A percentile compares a stretch with the other conserved stretches of the same genome.
Evolutionary conservation across 768 basidiomycete species (phyloP).

Genomic region (Hirschioporus abietinus): DNA sequence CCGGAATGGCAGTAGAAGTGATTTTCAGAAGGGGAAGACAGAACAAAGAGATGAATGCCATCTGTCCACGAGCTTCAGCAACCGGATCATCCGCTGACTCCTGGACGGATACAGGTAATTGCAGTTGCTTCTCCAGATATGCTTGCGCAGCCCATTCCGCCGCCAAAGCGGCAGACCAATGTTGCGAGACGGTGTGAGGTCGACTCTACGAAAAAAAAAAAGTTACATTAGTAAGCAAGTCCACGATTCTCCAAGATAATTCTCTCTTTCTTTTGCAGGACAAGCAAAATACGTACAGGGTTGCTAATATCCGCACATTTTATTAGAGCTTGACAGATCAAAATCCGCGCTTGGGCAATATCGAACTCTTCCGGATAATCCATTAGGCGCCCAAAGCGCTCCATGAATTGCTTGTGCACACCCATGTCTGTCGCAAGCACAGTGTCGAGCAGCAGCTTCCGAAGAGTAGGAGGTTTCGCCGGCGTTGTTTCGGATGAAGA

Average conservation of each 20-base stretch:
- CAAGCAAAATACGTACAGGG: slow-evolving; percentile 57
- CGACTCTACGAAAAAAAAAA: slow-evolving; percentile 57
- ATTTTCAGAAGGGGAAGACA: slow-evolving; percentile 81
- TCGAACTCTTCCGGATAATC: slow-evolving; percentile 33
- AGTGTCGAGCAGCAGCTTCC: slow-evolving; percentile 72
- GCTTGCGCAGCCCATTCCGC: slow-evolving; percentile 92
- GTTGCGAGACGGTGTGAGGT: slow-evolving; percentile 84
- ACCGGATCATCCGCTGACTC: slow-evolving; percentile 49
- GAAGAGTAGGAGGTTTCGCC: slow-evolving; percentile 35
- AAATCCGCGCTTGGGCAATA: slow-evolving; percentile 45
- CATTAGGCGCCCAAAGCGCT: slow-evolving; percentile 49
- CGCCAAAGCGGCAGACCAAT: slow-evolving; percentile 87
- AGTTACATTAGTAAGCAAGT: slow-evolving; percentile 4
- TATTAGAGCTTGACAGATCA: slow-evolving; percentile 86
- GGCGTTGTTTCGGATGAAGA: slow-evolving; percentile 4
- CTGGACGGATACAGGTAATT: slow-evolving; percentile 59
- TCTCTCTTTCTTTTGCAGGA: not conserved
- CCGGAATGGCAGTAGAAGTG: slow-evolving; percentile 66
- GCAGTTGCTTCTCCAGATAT: slow-evolving; percentile 72
- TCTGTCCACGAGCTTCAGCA: slow-evolving; percentile 74
- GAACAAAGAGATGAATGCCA: slow-evolving; percentile 83
- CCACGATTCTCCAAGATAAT: not conserved
- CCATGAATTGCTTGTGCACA: slow-evolving; percentile 82
- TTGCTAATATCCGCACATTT: slow-evolving; percentile 99
- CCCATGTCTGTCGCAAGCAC: slow-evolving; percentile 95